Conservation (phyloP, 129 eudicot species). For the Chrysanthemum makinoi region DNA sequence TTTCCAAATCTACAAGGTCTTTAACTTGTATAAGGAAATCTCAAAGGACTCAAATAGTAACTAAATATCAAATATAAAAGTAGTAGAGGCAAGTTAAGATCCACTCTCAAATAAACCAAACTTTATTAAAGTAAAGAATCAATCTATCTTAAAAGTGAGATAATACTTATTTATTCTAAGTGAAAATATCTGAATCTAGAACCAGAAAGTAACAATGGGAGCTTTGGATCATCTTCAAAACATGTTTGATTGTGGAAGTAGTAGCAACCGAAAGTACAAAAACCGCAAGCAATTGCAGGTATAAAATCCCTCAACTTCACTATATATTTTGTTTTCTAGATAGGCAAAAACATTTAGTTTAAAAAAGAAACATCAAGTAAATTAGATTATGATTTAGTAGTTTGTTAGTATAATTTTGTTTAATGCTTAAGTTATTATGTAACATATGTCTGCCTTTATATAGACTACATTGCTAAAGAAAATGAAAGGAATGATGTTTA, state of each 20-base stretch:
- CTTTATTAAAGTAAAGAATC: neutral
- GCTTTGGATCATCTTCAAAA: constrained; percentile 74
- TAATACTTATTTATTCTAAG: constrained; percentile 6
- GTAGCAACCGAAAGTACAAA: constrained; percentile 51
- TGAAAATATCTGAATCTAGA: constrained; percentile 31
- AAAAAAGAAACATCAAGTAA: no score
- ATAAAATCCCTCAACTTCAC: neutral
- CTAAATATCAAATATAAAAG: constrained; percentile 25
- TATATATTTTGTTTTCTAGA: neutral
- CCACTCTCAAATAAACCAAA: no score
- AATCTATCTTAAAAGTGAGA: constrained; percentile 7
- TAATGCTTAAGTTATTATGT: neutral
- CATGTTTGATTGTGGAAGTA: constrained; percentile 60
- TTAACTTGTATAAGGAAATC: neutral
- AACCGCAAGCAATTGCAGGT: constrained; percentile 87
- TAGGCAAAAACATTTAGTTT: no score
- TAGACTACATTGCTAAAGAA: constrained; percentile 10
- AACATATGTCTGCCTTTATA: constrained; percentile 35
- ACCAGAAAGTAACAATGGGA: constrained; percentile 51
- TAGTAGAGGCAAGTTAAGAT: neutral
- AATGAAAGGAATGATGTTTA: constrained; percentile 19
- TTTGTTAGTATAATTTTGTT: neutral
- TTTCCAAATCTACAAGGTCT: constrained; percentile 1
- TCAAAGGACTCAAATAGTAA: constrained; percentile 4
- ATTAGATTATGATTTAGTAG: neutral